Conservation (phyloP, 148 eudicot genomes). For the Diospyros lotus region DNA sequence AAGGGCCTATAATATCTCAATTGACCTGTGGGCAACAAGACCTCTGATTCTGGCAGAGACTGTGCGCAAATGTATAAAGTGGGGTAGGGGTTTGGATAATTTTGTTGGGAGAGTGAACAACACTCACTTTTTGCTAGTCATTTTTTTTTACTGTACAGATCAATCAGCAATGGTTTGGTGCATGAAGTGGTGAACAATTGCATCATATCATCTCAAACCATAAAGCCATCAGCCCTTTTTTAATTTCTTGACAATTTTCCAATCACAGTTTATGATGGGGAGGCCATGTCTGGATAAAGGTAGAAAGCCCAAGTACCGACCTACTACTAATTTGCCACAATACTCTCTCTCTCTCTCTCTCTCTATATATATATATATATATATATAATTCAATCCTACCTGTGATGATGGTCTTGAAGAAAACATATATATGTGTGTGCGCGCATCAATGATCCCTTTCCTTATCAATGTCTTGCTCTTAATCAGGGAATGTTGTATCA, state of each 20-base stretch:
- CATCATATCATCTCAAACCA: slow-evolving; percentile 7
- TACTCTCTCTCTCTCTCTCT: no score
- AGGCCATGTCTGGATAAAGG: slow-evolving; percentile 22
- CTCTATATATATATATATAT: no score
- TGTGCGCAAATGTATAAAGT: no score
- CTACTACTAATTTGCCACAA: not conserved
- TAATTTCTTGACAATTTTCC: not conserved
- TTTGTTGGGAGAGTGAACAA: not conserved
- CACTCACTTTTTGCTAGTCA: no score
- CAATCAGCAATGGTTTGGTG: not conserved
- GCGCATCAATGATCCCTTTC: no score
- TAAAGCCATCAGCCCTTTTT: not conserved
- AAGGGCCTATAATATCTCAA: not conserved
- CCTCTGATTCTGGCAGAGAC: no score
- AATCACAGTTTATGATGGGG: not conserved
- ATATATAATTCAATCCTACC: no score
- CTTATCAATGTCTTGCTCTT: no score
- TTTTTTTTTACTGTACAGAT: no score
- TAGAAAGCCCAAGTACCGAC: slow-evolving; percentile 9
- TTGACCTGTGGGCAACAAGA: not conserved
- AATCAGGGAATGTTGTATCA: no score
- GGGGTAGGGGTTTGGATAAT: slow-evolving; percentile 8
- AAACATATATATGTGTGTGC: no score
- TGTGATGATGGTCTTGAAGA: no score
- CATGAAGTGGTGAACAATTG: slow-evolving; percentile 8